Evolutionary conservation across 306 rosid genomes (phyloP), one percentile per base, ranked within the genome.

Genomic region (Argentina anserina): DNA sequence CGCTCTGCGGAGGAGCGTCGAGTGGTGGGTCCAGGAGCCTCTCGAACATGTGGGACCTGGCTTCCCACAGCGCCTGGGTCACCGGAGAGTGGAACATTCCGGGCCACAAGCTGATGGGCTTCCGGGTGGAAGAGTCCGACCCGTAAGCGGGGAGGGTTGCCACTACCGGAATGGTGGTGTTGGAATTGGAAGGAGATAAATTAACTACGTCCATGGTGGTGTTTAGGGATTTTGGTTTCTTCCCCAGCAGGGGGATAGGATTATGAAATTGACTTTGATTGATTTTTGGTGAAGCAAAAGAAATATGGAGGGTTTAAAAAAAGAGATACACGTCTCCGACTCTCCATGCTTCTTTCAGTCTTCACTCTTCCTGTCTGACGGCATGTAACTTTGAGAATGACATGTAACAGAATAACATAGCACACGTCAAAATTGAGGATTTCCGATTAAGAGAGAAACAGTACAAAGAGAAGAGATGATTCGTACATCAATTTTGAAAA

Each of bases 31-130:
- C 93, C 17, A 89, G 37, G 10, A 91, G 85, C 75, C 85, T 80
- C 82, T 89, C 98, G 39, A 91, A 89, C 41, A 87, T 89, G 15
- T 80, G 79, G 1, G 77, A 64, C 82, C 97, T 80, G 0, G 97
- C 96, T 56, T 91, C 95, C 99, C 99, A 94, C 8, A 94, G 79
- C 2, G 99, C 99, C 7, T 90, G 77, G 1, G 99, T 91, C 46
- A 94, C 99, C 25, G 99, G 97, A 10, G 99, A 94, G 68, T 89
- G 97, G 88, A 87, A 90, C 93, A 91, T 91, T 64, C 97, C 99
- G 0, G 97, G 97, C 98, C 98, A 94, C 50, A 91, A 21, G 26
- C 75, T 80, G 33, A 89, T 89, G 31, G 97, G 97, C 71, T 87
- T 88, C 58, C 90, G 83, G 65, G 67, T 72, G 6, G 73, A 58